Evolutionary conservation across 1,284 basidiomycete genomes (phyloP).

Genomic region (Melampsora americana): DNA sequence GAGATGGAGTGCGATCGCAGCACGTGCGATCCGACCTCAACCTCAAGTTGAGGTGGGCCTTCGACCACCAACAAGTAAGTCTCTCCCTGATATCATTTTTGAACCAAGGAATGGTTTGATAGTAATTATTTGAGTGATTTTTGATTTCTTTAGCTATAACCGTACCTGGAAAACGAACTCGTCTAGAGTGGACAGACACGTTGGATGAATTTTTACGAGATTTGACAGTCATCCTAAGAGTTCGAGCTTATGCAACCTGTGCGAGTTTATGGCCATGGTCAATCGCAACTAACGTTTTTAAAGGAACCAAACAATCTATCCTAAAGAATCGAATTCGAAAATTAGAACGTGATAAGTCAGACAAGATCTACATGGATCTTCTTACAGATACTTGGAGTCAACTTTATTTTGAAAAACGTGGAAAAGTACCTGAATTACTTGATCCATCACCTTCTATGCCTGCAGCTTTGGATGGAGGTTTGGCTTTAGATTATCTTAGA

Average conservation of each 20-base stretch:
- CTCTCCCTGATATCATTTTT: background rate
- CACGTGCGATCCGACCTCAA: slow-evolving; percentile 39
- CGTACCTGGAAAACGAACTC: slow-evolving; percentile 24
- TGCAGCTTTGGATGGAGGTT: slow-evolving; percentile 13
- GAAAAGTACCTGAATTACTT: slow-evolving; percentile 32
- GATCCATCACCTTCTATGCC: slow-evolving; percentile 30
- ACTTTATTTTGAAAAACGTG: slow-evolving; percentile 41
- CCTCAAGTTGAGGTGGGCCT: slow-evolving; percentile 21
- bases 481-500: slow-evolving; percentile 38
- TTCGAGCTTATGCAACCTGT: slow-evolving; percentile 37
- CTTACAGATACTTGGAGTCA: slow-evolving; percentile 42
- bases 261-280: slow-evolving; percentile 41
- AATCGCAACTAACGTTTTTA: slow-evolving; percentile 29
- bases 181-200: slow-evolving; percentile 37
- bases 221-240: slow-evolving; percentile 34
- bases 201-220: slow-evolving; percentile 41
- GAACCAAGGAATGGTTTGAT: background rate
- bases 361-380: slow-evolving; percentile 42
- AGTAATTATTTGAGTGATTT: background rate
- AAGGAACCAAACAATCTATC: slow-evolving; percentile 4
- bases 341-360: slow-evolving; percentile 29
- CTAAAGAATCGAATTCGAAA: slow-evolving; percentile 32
- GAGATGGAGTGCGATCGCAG: slow-evolving; percentile 24
- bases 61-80: slow-evolving; percentile 35
- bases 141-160: background rate